Base-by-base conservation (phyloP, 2,329 filamentous ascomycete species). In the Botrytis squamosa region DNA sequence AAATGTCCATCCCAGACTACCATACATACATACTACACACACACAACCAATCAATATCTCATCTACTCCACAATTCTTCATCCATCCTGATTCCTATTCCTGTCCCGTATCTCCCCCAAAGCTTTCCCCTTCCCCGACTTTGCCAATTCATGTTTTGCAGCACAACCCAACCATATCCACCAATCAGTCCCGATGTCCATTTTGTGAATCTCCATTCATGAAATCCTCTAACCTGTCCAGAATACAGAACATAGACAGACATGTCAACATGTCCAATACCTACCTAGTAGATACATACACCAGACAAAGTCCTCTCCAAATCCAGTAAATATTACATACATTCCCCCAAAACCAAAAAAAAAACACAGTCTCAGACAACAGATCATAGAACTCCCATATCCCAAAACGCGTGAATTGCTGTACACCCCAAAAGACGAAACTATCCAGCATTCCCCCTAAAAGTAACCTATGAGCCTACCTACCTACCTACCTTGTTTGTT, bases 281-380 rank as follows among this genome's bases (percentile, higher is more conserved):
- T n/a, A 52, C 49, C 49, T 52, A n/a, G 49, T 57, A 29, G 3
- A 57, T 57, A 29, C 52, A 29, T n/a, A 29, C n/a, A 18, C 8
- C 7, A 57, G 52, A 29, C 52, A 57, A 57, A 57, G 14, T 29
- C 29, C 52, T 57, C n/a, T 57, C 52, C 14, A 29, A 25, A 57
- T 57, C 7, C 3, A 29, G 52, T 18, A 57, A 57, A 57, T 4
- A 29, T 18, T 18, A 29, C 52, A 29, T 57, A 42, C 40, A 42
- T 42, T 42, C 40, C 9, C 3, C 2, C 3, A 1, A 4, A 16
- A 29, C 9, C 14, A 2, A 3, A 1, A 4, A 16, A 57, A 16
- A 18, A n/a, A 16, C 7, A 18, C 52, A 14, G 14, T 29, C 52
- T 57, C 52, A 57, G 14, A 12, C 52, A 29, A 12, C 52, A 29